phyloP scores from a whole-genome alignment of 2,329 filamentous ascomycete species.

The Colletotrichum viniferum region DNA sequence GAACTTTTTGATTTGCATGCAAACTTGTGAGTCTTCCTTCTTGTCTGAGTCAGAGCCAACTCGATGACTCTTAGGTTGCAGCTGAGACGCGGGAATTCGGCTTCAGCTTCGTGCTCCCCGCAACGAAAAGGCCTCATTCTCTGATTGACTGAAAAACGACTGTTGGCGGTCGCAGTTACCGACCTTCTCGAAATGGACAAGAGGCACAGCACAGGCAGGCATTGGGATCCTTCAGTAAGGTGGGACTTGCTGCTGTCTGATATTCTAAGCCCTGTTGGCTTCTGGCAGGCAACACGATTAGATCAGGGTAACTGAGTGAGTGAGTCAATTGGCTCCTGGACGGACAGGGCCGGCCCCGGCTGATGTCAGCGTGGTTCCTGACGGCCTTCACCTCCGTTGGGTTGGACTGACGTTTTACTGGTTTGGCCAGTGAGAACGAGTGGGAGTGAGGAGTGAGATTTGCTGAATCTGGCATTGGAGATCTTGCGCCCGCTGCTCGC shows the following conservation, averaged over 20 bases:
- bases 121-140: background rate
- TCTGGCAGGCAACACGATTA: background rate
- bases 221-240: no score
- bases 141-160: background rate
- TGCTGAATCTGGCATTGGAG: background rate
- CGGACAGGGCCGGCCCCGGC: background rate
- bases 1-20: background rate
- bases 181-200: conserved; percentile 7
- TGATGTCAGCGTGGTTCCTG: background rate
- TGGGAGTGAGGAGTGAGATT: background rate
- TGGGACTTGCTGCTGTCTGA: background rate
- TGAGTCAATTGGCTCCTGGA: background rate
- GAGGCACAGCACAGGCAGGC: background rate
- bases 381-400: background rate
- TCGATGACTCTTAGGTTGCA: background rate
- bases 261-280: background rate
- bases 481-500: background rate
- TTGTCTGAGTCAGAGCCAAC: background rate
- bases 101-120: background rate
- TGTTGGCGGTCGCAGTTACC: background rate
- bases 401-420: background rate
- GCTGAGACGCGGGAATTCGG: background rate
- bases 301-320: background rate
- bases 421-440: background rate
- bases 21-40: background rate